A percentile compares a stretch with the other conserved stretches of the same genome.
phyloP scores from a whole-genome alignment of 352 stramenopile species.

The Bremia lactucae region DNA sequence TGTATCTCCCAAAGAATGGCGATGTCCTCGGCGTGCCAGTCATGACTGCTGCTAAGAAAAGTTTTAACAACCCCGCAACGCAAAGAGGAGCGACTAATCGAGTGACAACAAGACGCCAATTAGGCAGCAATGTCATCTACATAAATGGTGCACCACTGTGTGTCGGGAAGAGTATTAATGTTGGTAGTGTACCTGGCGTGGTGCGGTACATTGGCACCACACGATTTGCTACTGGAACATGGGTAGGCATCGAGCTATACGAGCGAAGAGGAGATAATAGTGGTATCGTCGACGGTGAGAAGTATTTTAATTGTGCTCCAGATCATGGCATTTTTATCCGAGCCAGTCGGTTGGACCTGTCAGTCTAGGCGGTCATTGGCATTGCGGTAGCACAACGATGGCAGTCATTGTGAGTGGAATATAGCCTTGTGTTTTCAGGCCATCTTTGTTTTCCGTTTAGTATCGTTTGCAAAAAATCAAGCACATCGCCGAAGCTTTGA shows the following conservation, averaged over 20 bases:
- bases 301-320: conserved; percentile 51
- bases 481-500: too few species aligned
- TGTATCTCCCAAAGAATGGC: conserved; percentile 23
- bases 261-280: conserved; percentile 56
- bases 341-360: conserved; percentile 41
- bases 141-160: conserved; percentile 31
- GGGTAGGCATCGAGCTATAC: conserved; percentile 62
- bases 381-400: too few species aligned
- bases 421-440: too few species aligned
- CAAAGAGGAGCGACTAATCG: conserved; percentile 1
- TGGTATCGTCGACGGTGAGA: conserved; percentile 39
- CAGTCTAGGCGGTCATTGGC: too few species aligned
- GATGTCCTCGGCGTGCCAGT: conserved; percentile 10
- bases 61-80: conserved; percentile 1
- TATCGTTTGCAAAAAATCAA: too few species aligned
- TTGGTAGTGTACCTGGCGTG: conserved; percentile 42
- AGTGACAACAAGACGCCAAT: conserved; percentile 21
- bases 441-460: too few species aligned
- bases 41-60: conserved; percentile 4
- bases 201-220: conserved; percentile 61
- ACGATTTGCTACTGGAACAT: conserved; percentile 47
- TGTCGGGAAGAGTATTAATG: conserved; percentile 46
- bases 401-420: too few species aligned
- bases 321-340: conserved; percentile 66
- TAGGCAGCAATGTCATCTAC: conserved; percentile 32